Conservation (phyloP, 1,284 basidiomycete species). For the Trichosporon sp. region DNA sequence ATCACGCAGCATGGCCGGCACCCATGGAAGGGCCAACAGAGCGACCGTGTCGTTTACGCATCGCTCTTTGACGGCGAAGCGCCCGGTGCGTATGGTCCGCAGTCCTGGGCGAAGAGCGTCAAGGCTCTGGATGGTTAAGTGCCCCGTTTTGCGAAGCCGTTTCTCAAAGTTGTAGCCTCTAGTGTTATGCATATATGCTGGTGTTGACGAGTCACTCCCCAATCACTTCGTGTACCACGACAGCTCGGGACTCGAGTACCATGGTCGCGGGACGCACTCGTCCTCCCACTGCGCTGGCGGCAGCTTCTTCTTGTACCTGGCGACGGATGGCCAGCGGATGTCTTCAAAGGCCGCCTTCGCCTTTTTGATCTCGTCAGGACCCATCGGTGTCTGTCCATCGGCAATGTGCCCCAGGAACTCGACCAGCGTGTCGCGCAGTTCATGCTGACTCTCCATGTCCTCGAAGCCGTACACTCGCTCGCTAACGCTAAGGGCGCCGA, state of each 20-base stretch:
- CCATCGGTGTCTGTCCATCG: not conserved
- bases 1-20: slow-evolving; percentile 15
- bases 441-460: not conserved
- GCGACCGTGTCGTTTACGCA: slow-evolving; percentile 10
- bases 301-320: not conserved
- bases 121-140: slow-evolving; percentile 4
- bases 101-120: slow-evolving; percentile 10
- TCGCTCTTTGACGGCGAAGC: slow-evolving; percentile 10
- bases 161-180: not conserved
- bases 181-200: not conserved
- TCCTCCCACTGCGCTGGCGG: not conserved
- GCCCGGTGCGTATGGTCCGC: slow-evolving; percentile 7
- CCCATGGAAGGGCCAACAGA: slow-evolving; percentile 14
- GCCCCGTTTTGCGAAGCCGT: not conserved
- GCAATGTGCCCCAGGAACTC: not conserved
- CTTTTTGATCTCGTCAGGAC: not conserved
- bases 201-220: not conserved
- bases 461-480: not conserved
- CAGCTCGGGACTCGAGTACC: not conserved
- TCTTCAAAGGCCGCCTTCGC: not conserved
- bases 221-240: not conserved
- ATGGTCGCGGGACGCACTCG: not conserved
- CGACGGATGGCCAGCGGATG: not conserved
- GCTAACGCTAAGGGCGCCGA: not conserved
- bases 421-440: not conserved